A percentile compares a stretch with the other conserved stretches of the same genome.
These are phyloP conservation scores for Coemansia sp. DNA, from an alignment of 192 early-diverging fungal species.

Conservation along the genomic window DNA sequence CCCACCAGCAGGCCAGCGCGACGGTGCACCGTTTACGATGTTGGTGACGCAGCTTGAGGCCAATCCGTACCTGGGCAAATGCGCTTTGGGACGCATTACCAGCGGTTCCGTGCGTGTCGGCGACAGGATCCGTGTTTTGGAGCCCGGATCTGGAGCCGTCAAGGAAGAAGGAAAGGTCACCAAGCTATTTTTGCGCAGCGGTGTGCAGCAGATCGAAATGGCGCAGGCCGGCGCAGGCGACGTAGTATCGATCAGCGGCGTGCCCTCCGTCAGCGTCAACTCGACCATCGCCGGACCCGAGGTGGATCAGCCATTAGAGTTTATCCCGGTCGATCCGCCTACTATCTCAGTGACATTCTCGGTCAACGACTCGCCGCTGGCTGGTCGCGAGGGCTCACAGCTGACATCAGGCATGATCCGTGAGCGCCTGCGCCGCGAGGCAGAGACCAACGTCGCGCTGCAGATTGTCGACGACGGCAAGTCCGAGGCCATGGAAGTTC, in stretches of 20 bases:
- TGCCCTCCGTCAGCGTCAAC: conserved; percentile 75
- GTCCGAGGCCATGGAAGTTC: conserved; percentile 77
- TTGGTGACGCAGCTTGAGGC: conserved; percentile 84
- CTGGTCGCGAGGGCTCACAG: conserved; percentile 71
- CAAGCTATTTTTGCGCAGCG: conserved; percentile 73
- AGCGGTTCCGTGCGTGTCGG: conserved; percentile 69
- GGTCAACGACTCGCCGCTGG: conserved; percentile 86
- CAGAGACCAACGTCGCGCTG: conserved; percentile 80
- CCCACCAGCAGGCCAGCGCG: conserved; percentile 61
- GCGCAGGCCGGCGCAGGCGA: conserved; percentile 80
- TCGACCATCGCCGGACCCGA: conserved; percentile 70
- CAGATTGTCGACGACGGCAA: conserved; percentile 66
- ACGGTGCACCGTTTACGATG: conserved; percentile 71
- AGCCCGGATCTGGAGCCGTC: conserved; percentile 63
- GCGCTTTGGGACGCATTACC: conserved; percentile 73
- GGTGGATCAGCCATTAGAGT: conserved; percentile 63
- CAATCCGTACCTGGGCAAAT: conserved; percentile 82
- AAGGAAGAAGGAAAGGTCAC: conserved; percentile 69
- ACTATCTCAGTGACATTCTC: conserved; percentile 84
- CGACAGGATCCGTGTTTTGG: conserved; percentile 72
- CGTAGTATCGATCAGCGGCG: conserved; percentile 75
- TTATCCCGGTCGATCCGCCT: conserved; percentile 77
- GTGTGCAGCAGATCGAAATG: conserved; percentile 70
- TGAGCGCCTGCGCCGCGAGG: conserved; percentile 72
- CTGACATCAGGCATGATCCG: conserved; percentile 80